Evolutionary conservation across 108 stramenopile species (phyloP), one percentile per base, ranked within the genome.

Genomic region (Skeletonema potamos): DNA sequence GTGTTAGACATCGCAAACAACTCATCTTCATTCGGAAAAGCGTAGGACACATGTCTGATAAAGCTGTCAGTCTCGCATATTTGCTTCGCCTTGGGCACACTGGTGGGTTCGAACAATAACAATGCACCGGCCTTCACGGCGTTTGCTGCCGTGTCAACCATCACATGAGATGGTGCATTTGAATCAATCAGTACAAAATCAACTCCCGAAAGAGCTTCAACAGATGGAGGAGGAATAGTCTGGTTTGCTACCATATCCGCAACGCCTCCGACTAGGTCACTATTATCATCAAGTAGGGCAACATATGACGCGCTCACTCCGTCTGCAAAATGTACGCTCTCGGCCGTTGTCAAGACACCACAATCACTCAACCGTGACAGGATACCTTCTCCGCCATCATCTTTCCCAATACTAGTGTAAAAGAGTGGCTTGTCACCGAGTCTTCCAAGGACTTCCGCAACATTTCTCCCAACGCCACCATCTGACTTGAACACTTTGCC

Each of bases 201-300:
- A 26, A 85, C 81, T 9, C 59, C 66, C 8, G 39, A 10, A 7
- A 86, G 63, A 29, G 72, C 70, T 56, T 63, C 63, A 6, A 34
- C 27, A 24, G 77, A 33, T 30, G 85, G 87, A 30, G 79, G 63
- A 2, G 79, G 74, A 13, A 92, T 83, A 15, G 70, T 41, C 27
- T 70, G 58, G 12, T 92, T 66, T 13, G 85, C 86, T 37, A 66
- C 66, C 92, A 93, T 95, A 64, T 96, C 95, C 20, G 97, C 96
- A 46, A 97, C 75, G 6, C 90, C 94, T 12, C 85, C 82, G 36
- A 91, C 69, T 33, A 97, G 64, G 46, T 93, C 90, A 13, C 89
- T 89, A 9, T 63, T 48, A 33, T 54, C 62, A 39, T 95, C 85
- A 28, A 91, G 55, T 13, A 96, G 66, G 12, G 92, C 94, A 60